These are phyloP conservation scores for Trametes sp. DNA, from an alignment of 1,284 basidiomycete genomes.

Conservation along the genomic window DNA sequence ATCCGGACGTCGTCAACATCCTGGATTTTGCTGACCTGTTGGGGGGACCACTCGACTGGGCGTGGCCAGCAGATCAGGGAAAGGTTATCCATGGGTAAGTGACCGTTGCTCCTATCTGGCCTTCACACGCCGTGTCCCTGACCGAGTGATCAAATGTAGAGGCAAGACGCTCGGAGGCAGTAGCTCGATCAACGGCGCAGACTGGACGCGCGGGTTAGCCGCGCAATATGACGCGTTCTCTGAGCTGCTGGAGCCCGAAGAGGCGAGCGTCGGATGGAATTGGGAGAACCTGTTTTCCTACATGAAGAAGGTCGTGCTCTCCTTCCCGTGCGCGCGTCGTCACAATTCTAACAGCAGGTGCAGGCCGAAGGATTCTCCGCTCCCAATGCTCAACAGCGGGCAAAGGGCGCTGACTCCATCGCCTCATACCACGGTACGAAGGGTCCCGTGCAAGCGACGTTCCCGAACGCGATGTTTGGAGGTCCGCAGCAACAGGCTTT, in stretches of 20 bases:
- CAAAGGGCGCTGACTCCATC: constrained; percentile 56
- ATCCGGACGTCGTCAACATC: constrained; percentile 56
- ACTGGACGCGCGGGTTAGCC: constrained; percentile 61
- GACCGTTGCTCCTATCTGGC: not conserved
- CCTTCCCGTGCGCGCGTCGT: not conserved
- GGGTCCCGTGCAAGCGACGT: constrained; percentile 63
- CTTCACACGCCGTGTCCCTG: not conserved
- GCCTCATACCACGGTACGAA: constrained; percentile 56
- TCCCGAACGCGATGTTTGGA: constrained; percentile 59
- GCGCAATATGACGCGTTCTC: constrained; percentile 68
- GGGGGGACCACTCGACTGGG: constrained; percentile 55
- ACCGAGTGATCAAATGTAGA: not conserved
- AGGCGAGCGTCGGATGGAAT: constrained; percentile 60
- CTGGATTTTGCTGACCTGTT: constrained; percentile 56
- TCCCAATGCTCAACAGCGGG: constrained; percentile 55
- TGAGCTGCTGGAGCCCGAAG: constrained; percentile 54
- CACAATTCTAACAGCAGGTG: not conserved
- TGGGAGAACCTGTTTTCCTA: constrained; percentile 60
- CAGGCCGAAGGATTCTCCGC: constrained; percentile 63
- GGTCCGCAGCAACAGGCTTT: constrained; percentile 63
- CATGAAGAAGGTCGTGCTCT: constrained; percentile 39
- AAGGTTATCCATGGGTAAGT: constrained; percentile 53
- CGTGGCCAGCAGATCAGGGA: constrained; percentile 55
- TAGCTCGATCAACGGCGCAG: constrained; percentile 65
- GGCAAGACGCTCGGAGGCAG: constrained; percentile 64